These are phyloP conservation scores for Uncinocarpus reesii DNA, from an alignment of 2,329 filamentous ascomycete genomes.

Conservation along the genomic window DNA sequence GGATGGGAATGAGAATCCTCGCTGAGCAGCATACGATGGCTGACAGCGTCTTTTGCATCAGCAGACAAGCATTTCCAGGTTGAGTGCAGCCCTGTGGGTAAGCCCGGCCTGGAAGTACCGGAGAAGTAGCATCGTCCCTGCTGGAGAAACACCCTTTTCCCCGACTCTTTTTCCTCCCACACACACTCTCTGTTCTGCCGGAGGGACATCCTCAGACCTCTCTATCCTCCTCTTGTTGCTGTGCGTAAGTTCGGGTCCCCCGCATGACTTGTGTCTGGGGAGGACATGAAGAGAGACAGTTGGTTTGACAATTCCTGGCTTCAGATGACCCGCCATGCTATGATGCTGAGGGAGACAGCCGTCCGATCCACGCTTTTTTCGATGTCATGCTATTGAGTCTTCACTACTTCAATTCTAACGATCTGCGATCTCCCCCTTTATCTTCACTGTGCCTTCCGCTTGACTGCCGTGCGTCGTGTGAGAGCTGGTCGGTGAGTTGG, in stretches of 20 bases:
- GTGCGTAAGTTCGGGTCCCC: neutral
- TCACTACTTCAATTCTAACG: constrained; percentile 3
- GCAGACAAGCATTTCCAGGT: neutral
- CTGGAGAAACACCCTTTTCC: neutral
- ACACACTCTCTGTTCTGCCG: neutral
- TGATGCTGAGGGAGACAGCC: constrained; percentile 1
- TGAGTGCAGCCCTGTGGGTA: neutral
- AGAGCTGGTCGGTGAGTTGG: neutral
- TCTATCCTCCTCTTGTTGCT: too few relatives aligned
- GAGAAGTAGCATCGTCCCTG: neutral
- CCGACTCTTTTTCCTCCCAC: neutral
- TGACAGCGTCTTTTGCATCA: too few relatives aligned
- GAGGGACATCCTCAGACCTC: neutral
- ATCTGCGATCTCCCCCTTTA: constrained; percentile 1
- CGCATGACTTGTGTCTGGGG: constrained; percentile 4
- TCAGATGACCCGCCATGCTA: neutral
- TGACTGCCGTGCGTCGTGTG: neutral
- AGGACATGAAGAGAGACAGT: neutral
- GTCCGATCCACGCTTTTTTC: neutral
- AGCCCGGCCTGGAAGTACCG: neutral
- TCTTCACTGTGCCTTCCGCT: neutral
- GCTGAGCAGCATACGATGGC: too few relatives aligned
- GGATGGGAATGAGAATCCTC: too few relatives aligned
- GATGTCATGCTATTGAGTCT: neutral
- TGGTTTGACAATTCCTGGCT: constrained; percentile 2